phyloP scores from a whole-genome alignment of 148 eudicot genomes.

The Dianthus caryophyllus region DNA sequence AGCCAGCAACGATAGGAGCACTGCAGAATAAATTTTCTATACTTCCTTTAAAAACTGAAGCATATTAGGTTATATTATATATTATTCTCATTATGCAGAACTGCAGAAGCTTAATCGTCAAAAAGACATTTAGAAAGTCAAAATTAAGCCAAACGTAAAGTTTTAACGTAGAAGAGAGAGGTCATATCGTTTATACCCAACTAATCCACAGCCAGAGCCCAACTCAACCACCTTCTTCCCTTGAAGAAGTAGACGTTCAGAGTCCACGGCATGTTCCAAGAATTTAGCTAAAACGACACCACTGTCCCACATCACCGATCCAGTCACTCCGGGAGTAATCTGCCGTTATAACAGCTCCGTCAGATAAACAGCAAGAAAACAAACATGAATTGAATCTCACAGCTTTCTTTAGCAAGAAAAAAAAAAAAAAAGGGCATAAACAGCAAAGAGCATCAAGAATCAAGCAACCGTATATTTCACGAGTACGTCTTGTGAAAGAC shows the following conservation, averaged over 20 bases:
- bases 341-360: conserved; percentile 22
- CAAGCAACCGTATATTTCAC: no score
- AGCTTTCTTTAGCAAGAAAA: neutral
- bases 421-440: no score
- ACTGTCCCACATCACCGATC: conserved; percentile 97
- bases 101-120: neutral
- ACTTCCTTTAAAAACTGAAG: neutral
- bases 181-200: conserved; percentile 49
- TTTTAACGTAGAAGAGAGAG: neutral
- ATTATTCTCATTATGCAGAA: neutral
- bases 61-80: neutral
- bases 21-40: neutral
- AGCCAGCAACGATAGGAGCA: neutral
- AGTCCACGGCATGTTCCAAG: conserved; percentile 85
- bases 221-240: conserved; percentile 86
- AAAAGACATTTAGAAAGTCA: neutral
- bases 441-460: neutral
- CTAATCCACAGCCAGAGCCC: conserved; percentile 95
- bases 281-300: conserved; percentile 83
- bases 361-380: neutral
- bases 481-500: no score
- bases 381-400: neutral
- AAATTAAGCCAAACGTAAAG: neutral
- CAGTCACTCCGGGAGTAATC: conserved; percentile 92
- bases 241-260: conserved; percentile 46